Conservation (phyloP, 2,329 filamentous ascomycete genomes). For the Capronia epimyces region DNA sequence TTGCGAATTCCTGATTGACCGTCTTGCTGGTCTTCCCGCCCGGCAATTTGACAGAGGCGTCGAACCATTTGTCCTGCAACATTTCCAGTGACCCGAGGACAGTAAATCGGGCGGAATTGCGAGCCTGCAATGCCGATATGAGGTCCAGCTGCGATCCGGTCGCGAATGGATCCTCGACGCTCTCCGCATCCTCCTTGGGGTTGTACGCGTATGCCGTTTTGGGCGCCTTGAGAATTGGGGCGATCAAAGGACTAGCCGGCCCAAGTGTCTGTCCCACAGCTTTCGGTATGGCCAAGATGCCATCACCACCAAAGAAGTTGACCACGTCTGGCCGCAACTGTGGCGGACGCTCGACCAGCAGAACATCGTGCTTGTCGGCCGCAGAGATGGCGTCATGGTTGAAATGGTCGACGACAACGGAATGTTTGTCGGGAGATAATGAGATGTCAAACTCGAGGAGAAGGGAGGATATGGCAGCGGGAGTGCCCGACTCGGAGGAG, state of each 20-base stretch:
- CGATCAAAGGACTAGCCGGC: constrained; percentile 65
- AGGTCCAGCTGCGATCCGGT: constrained; percentile 77
- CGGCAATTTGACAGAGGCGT: constrained; percentile 62
- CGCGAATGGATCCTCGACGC: constrained; percentile 75
- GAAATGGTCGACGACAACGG: constrained; percentile 91
- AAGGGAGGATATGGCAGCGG: constrained; percentile 68
- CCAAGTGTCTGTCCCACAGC: constrained; percentile 78
- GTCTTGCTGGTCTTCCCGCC: constrained; percentile 57
- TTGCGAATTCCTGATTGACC: constrained; percentile 78
- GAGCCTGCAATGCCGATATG: constrained; percentile 80
- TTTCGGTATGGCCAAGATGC: constrained; percentile 72
- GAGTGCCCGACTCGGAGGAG: constrained; percentile 63
- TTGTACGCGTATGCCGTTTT: constrained; percentile 89
- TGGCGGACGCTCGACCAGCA: constrained; percentile 67
- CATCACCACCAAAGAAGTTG: constrained; percentile 68
- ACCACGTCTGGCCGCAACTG: constrained; percentile 63
- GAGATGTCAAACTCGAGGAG: constrained; percentile 84
- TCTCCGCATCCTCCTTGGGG: constrained; percentile 70
- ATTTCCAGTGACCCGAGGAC: constrained; percentile 82
- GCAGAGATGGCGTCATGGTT: constrained; percentile 76
- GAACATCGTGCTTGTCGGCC: constrained; percentile 77
- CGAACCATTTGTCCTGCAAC: constrained; percentile 84
- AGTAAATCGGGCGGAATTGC: constrained; percentile 85
- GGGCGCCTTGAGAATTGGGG: constrained; percentile 76
- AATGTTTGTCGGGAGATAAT: constrained; percentile 77